Evolutionary conservation across 2,329 filamentous ascomycete genomes (phyloP).

Genomic region (Acrodontium crateriforme): DNA sequence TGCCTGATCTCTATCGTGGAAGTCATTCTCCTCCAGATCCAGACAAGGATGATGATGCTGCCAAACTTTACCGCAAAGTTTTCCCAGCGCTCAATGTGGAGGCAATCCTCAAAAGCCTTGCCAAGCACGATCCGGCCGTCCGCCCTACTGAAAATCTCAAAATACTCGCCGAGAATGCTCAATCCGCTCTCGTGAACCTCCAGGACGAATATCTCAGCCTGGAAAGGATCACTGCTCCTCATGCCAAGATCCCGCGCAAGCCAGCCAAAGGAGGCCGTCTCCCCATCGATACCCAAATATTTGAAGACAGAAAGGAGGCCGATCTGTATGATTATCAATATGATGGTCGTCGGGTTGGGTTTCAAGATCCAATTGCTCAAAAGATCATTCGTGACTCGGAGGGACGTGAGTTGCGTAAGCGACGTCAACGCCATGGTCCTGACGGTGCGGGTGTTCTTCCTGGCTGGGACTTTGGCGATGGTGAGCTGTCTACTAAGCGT

Average conservation of each 20-base stretch:
- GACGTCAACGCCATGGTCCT: constrained; percentile 21
- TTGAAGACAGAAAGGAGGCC: constrained; percentile 47
- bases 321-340: constrained; percentile 47
- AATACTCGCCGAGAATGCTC: constrained; percentile 40
- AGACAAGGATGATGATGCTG: constrained; percentile 21
- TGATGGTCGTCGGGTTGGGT: constrained; percentile 37
- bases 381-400: constrained; percentile 31
- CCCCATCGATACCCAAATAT: constrained; percentile 34
- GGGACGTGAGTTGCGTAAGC: constrained; percentile 33
- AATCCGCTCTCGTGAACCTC: constrained; percentile 38
- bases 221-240: constrained; percentile 38
- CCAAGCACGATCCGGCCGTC: constrained; percentile 26
- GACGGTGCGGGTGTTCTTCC: constrained; percentile 11
- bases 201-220: constrained; percentile 46
- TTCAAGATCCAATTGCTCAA: constrained; percentile 44
- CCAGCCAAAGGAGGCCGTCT: constrained; percentile 34
- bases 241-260: constrained; percentile 39
- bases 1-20: constrained; percentile 16
- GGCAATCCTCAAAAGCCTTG: constrained; percentile 28
- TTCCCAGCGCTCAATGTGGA: constrained; percentile 31
- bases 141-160: constrained; percentile 41
- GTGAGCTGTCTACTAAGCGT: constrained; percentile 12
- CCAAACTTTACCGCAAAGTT: constrained; percentile 26
- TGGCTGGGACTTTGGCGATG: constrained; percentile 16
- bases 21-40: constrained; percentile 8